Evolutionary conservation across 1,284 basidiomycete species (phyloP).

Genomic region (Pascua sp.): DNA sequence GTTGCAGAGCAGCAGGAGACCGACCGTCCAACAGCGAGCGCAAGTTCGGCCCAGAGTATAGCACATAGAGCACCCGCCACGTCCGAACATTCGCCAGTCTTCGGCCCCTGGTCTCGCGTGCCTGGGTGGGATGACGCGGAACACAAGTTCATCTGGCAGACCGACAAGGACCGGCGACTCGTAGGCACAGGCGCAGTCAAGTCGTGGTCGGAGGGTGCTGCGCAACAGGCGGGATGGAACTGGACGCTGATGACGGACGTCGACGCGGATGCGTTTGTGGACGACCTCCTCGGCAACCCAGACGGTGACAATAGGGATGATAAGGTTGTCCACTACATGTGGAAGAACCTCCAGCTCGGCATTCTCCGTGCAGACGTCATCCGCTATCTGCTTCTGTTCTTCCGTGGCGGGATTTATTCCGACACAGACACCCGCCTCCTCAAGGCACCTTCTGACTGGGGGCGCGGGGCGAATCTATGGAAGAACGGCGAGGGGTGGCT

Average conservation of each 20-base stretch:
- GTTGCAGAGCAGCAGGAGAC: not conserved
- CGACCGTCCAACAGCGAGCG: not conserved
- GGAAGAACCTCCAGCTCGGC: slow-evolving; percentile 40
- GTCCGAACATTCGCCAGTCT: too few relatives aligned
- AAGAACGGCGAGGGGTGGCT: slow-evolving; percentile 42
- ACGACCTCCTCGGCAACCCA: not conserved
- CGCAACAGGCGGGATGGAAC: slow-evolving; percentile 40
- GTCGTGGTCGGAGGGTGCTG: slow-evolving; percentile 33
- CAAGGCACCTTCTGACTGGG: slow-evolving; percentile 40
- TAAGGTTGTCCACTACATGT: slow-evolving; percentile 30
- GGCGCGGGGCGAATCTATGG: slow-evolving; percentile 28
- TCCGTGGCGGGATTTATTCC: slow-evolving; percentile 49
- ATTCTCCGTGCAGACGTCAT: slow-evolving; percentile 44
- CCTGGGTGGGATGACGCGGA: slow-evolving; percentile 22
- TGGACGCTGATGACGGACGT: slow-evolving; percentile 39
- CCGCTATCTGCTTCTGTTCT: slow-evolving; percentile 45
- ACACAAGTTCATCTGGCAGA: slow-evolving; percentile 44
- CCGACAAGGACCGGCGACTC: slow-evolving; percentile 33
- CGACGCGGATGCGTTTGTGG: slow-evolving; percentile 4
- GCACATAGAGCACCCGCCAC: not conserved
- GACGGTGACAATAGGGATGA: not conserved
- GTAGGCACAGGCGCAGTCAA: slow-evolving; percentile 17
- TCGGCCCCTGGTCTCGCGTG: too few relatives aligned
- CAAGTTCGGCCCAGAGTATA: not conserved
- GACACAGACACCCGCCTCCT: slow-evolving; percentile 49